Conservation (phyloP, 2,329 filamentous ascomycete species). For the Sporothrix humicola region DNA sequence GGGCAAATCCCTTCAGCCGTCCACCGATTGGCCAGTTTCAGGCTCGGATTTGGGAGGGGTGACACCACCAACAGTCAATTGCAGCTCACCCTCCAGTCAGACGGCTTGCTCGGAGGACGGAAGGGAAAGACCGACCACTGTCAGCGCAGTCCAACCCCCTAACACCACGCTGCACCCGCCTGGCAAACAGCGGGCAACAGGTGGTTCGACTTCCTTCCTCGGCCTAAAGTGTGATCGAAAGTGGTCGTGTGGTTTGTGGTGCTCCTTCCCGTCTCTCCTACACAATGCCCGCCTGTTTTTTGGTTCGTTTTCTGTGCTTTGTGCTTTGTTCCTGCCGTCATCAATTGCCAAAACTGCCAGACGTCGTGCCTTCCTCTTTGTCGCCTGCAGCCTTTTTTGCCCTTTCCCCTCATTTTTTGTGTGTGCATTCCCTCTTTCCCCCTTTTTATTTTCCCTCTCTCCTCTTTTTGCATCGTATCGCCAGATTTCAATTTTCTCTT, state of each 20-base stretch:
- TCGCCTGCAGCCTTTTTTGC: constrained; percentile 15
- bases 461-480: not conserved
- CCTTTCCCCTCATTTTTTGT: constrained; percentile 22
- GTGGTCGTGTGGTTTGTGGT: constrained; percentile 32
- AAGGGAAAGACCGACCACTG: constrained; percentile 18
- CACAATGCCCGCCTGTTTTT: not conserved
- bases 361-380: constrained; percentile 22
- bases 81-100: not conserved
- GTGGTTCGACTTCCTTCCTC: constrained; percentile 29
- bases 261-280: constrained; percentile 8
- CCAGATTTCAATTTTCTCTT: not conserved
- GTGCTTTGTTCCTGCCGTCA: constrained; percentile 24
- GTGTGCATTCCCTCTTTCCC: not conserved
- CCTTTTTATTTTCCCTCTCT: not conserved
- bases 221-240: constrained; percentile 25
- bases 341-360: not conserved
- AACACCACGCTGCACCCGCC: too few species aligned
- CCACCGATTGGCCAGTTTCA: constrained; percentile 19
- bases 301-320: too few species aligned
- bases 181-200: not conserved
- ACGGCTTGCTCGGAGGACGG: constrained; percentile 19
- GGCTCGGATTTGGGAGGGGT: constrained; percentile 14
- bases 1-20: not conserved
- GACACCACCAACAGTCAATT: not conserved
- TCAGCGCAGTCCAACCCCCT: not conserved